phyloP scores from a whole-genome alignment of 176 grass and related monocot species.

The Thinopyrum elongatum region DNA sequence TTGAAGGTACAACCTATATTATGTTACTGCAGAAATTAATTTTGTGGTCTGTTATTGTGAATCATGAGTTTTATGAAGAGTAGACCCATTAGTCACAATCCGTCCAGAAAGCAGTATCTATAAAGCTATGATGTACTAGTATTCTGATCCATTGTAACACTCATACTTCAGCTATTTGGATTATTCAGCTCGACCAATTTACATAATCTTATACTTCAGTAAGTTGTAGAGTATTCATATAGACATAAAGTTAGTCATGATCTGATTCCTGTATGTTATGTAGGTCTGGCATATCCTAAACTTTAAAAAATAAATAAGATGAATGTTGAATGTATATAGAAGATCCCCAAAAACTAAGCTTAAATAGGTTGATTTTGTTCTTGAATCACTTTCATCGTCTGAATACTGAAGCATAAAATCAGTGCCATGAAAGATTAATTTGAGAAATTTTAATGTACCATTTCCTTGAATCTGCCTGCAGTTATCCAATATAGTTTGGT shows the following conservation, averaged over 20 bases:
- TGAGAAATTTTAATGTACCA: slow-evolving; percentile 1
- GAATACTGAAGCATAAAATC: background rate
- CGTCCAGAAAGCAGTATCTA: background rate
- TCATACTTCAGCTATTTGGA: slow-evolving; percentile 7
- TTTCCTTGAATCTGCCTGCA: background rate
- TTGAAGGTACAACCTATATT: slow-evolving; percentile 60
- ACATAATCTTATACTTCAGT: slow-evolving; percentile 19
- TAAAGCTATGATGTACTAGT: background rate
- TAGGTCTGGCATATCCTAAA: background rate
- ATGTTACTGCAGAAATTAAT: slow-evolving; percentile 27
- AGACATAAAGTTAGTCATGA: background rate
- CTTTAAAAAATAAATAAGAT: background rate
- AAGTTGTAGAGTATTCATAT: background rate
- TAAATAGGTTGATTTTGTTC: background rate
- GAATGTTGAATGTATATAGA: slow-evolving; percentile 8
- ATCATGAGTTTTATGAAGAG: slow-evolving; percentile 3
- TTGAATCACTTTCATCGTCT: slow-evolving; percentile 16
- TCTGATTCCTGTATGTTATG: background rate
- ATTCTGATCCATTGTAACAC: background rate
- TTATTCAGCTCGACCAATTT: slow-evolving; percentile 22
- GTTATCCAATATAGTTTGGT: slow-evolving; percentile 9
- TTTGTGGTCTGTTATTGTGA: background rate
- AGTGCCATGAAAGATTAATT: slow-evolving; percentile 11
- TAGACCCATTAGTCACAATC: background rate
- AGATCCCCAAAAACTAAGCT: background rate